phyloP scores from a whole-genome alignment of 129 eudicot genomes.

The Silybum marianum region DNA sequence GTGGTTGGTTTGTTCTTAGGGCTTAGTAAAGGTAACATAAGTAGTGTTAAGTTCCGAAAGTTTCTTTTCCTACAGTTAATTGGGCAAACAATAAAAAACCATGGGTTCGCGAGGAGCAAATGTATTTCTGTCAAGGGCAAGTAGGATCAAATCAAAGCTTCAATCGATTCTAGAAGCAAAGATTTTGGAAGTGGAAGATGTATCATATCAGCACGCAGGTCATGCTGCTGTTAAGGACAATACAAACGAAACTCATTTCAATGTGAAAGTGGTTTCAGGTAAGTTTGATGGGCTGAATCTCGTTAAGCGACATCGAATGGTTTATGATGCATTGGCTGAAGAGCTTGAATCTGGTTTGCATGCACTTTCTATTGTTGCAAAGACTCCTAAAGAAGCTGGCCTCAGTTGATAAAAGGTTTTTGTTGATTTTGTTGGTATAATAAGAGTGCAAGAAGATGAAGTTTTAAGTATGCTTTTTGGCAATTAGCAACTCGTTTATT shows the following conservation, averaged over 20 bases:
- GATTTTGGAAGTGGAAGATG: slow-evolving; percentile 49
- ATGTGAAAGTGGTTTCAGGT: slow-evolving; percentile 42
- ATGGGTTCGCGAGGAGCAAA: slow-evolving; percentile 44
- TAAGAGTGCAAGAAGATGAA: slow-evolving; percentile 12
- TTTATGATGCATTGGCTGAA: slow-evolving; percentile 61
- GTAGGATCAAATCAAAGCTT: slow-evolving; percentile 46
- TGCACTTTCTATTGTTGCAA: slow-evolving; percentile 73
- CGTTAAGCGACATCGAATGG: slow-evolving; percentile 70
- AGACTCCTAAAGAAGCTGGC: slow-evolving; percentile 70
- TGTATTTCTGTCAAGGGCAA: slow-evolving; percentile 40
- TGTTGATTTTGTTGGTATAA: neutral
- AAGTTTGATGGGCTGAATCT: slow-evolving; percentile 62
- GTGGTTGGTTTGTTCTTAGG: neutral
- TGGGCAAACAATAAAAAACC: slow-evolving; percentile 5
- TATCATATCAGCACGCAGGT: slow-evolving; percentile 45
- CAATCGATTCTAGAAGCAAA: slow-evolving; percentile 43
- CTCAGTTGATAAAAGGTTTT: slow-evolving; percentile 11
- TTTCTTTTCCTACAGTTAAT: slow-evolving; percentile 13
- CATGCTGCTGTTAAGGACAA: slow-evolving; percentile 47
- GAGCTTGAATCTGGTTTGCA: slow-evolving; percentile 74
- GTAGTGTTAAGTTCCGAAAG: slow-evolving; percentile 21
- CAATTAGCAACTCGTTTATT: neutral
- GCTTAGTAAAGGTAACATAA: neutral
- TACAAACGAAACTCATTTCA: slow-evolving; percentile 46
- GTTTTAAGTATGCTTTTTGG: slow-evolving; percentile 9